Base-by-base conservation (phyloP, 2,329 filamentous ascomycete genomes). In the Verticillium klebahnii region DNA sequence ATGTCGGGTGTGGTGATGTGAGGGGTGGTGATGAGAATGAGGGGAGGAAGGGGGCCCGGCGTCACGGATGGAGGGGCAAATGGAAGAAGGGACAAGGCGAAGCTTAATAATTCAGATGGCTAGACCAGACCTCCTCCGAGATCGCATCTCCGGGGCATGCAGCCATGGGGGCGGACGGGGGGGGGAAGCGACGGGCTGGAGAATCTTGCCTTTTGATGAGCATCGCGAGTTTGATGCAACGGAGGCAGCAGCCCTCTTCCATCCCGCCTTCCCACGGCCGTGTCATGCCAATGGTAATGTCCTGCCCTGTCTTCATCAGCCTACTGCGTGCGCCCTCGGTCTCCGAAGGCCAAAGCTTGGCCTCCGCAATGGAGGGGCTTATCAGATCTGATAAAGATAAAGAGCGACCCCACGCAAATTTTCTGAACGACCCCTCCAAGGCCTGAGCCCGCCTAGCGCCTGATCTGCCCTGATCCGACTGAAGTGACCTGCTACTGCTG, bases 91-190 rank as follows among this genome's bases (percentile, higher is more conserved):
- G 23, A 52, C 55, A 37, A 0, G 2, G 4, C n/a, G 7, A 25
- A 36, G 37, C 23, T 56, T 45, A 36, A 14, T 45, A 56, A 50
- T 45, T 54, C 36, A 25, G 32, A 5, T 32, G 23, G 57, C 50
- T 60, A 39, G 34, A 37, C 29, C 29, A 29, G 29, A 29, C 29
- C 29, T 29, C 58, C 50, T 60, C 64, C 64, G 64, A 63, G 56
- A 57, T 56, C 64, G 64, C 64, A 63, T 58, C 62, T 64, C 64
- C 45, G 45, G n/a, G 23, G 23, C 45, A n/a, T 52, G 45, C 45
- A 52, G 45, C n/a, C 45, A 9, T 9, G 9, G 19, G n/a, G n/a
- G 8, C 45, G 11, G 45, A 52, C 23, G 12, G 19, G 34, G 3
- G 25, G 25, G 5, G 5, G 5, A 8, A 52, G 12, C 23, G 8